Base-by-base conservation (phyloP, 257 asterid genomes). In the Solanum arcanum region DNA sequence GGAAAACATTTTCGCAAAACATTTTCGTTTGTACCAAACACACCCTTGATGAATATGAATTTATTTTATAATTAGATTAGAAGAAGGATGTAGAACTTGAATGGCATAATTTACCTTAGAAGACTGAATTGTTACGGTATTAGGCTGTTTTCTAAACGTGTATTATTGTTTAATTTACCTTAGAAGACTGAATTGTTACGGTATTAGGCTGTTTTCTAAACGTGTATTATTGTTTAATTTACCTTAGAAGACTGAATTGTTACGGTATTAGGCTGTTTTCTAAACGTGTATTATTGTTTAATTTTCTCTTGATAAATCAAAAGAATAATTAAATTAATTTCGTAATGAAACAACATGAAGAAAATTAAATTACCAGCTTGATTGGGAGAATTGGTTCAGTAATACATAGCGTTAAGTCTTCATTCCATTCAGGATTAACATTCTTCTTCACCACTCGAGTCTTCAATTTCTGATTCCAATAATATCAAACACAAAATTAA, bases 381-480 rank as follows among this genome's bases (percentile, higher is more conserved):
- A 95, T 89, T 27, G 97, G 96, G 29, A 88, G 90, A 74, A 80
- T 90, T 23, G 97, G 92, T 86, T 95, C 98, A 0, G 89, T 21
- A 27, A 95, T 68, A 60, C 94, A 90, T 2, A 95, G 93, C 2
- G 98, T 95, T 7, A 95, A 92, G 33, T 94, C 94, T 76, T 95
- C 98, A 83, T 95, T 93, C 98, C 98, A 95, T 88, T 93, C 95
- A 0, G 98, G 98, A 86, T 95, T 95, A 39, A 91, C 35, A 86
- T 94, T 93, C 91, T 90, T 94, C 85, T 89, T 92, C 87, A 93
- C 93, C 76, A 93, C 98, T 1, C 96, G 93, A n/a, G 97, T 95
- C 94, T 93, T 93, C 49, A 94, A 29, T 89, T 94, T 94, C 98
- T 95, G 95, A 74, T 47, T 20, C 44, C 42, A 47, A 5, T 27